Base-by-base conservation (phyloP, 192 early-diverging fungal species). In the Linnemannia zychae region DNA sequence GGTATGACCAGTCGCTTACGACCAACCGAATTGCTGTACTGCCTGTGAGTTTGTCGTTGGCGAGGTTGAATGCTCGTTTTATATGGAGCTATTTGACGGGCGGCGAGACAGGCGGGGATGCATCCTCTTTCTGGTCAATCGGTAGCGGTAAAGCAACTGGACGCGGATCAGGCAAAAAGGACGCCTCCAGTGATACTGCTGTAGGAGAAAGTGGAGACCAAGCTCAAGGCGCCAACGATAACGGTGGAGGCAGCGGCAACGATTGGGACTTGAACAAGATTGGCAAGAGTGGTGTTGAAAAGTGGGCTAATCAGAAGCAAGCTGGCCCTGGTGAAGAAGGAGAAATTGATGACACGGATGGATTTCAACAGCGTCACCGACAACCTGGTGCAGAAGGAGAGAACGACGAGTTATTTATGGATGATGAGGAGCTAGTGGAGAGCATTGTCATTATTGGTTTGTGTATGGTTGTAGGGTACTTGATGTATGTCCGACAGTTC, bases 21-120 rank as follows among this genome's bases (percentile, higher is more conserved):
- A 93, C 92, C 40, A 97, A 98, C 81, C 93, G 91, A n/a, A 91
- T 92, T 31, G 96, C 95, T 0, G 94, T 93, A 57, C 80, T 99
- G 24, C 94, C 97, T 0, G 94, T 93, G 1, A 93, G 90, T 34
- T 79, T 96, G 3, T 95, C 97, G 31, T 88, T 99, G 72, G 82
- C 91, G 33, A 93, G 96, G 16, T 87, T 98, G 76, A 83, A 88
- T 71, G 44, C 91, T 18, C 92, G 93, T 72, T 92, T 93, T 80
- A 84, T 93, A 72, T 93, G 92, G 92, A 93, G 88, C 34, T 94
- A 92, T 84, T 68, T 91, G 16, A 81, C 81, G 6, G 94, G 95
- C 60, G 82, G 88, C 24, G 93, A 94, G 47, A 92, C 90, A 28
- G 90, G 72, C 16, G 60, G 38, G 1, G 73, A 60, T 48, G 20